phyloP scores from a whole-genome alignment of 306 rosid species.

The Carpinus viminea region DNA sequence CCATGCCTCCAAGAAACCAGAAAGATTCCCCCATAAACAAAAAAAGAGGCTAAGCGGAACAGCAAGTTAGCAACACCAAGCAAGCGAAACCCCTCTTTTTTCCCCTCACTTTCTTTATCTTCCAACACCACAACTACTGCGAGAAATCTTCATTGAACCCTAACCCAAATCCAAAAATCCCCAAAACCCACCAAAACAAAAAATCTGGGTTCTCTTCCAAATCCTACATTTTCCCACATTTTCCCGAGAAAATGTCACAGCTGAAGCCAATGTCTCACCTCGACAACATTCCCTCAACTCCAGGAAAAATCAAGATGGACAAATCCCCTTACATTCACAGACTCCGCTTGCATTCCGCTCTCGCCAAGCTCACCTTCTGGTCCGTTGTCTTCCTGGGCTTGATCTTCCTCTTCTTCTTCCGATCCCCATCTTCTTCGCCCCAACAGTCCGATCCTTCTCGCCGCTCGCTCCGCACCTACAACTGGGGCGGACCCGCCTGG shows the following conservation, averaged over 20 bases:
- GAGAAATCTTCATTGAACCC: constrained; percentile 33
- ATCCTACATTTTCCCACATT: constrained; percentile 28
- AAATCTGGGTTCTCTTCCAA: constrained; percentile 36
- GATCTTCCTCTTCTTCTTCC: constrained; percentile 80
- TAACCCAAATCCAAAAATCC: not conserved
- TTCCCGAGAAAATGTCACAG: constrained; percentile 41
- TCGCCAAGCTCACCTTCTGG: constrained; percentile 82
- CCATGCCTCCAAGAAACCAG: constrained; percentile 67
- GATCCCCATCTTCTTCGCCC: constrained; percentile 60
- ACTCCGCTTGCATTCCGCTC: constrained; percentile 71
- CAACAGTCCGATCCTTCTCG: constrained; percentile 67
- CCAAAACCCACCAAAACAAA: constrained; percentile 5
- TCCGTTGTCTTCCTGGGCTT: constrained; percentile 64
- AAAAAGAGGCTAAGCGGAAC: constrained; percentile 16
- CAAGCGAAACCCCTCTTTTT: not conserved
- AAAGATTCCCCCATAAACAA: constrained; percentile 54
- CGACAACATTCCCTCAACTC: constrained; percentile 81
- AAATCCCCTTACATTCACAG: constrained; percentile 73
- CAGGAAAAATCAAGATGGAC: constrained; percentile 94
- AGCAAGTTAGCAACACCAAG: constrained; percentile 6
- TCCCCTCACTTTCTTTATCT: constrained; percentile 31
- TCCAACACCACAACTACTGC: constrained; percentile 29
- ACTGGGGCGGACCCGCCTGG: constrained; percentile 91
- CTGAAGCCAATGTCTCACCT: constrained; percentile 72
- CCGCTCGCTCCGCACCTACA: constrained; percentile 68